phyloP scores from a whole-genome alignment of 2,329 filamentous ascomycete species.

The Pseudogymnoascus pannorum region DNA sequence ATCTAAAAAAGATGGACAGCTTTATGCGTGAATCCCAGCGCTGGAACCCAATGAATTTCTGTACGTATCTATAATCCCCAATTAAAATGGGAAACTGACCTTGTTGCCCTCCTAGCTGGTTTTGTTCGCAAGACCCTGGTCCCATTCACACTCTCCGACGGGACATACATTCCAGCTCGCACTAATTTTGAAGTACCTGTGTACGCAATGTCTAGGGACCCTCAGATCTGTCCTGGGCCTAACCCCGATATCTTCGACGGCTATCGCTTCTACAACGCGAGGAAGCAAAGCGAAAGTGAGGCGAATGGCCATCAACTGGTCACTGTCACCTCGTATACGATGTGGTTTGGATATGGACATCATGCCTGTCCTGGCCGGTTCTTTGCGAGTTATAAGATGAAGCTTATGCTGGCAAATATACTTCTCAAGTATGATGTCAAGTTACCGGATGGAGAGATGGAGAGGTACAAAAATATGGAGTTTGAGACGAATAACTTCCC shows the following conservation, averaged over 20 bases:
- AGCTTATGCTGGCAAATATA: constrained; percentile 29
- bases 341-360: constrained; percentile 35
- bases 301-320: constrained; percentile 19
- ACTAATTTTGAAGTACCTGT: constrained; percentile 26
- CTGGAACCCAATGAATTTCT: constrained; percentile 28
- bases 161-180: constrained; percentile 28
- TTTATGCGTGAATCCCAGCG: constrained; percentile 36
- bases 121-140: constrained; percentile 17
- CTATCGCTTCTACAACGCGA: constrained; percentile 13
- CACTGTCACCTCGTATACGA: constrained; percentile 29
- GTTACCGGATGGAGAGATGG: constrained; percentile 38
- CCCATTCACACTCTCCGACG: constrained; percentile 28
- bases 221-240: constrained; percentile 6
- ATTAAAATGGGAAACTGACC: neutral
- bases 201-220: constrained; percentile 26
- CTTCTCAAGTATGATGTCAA: constrained; percentile 29
- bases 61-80: constrained; percentile 18
- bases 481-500: neutral
- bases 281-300: constrained; percentile 14
- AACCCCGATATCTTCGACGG: constrained; percentile 20
- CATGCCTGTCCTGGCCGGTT: constrained; percentile 39
- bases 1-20: constrained; percentile 30
- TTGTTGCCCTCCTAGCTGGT: neutral
- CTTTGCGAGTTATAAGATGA: constrained; percentile 34
- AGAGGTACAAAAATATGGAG: no score